Base-by-base conservation (phyloP, 176 grass and related monocot genomes). In the Phoenix dactylifera region DNA sequence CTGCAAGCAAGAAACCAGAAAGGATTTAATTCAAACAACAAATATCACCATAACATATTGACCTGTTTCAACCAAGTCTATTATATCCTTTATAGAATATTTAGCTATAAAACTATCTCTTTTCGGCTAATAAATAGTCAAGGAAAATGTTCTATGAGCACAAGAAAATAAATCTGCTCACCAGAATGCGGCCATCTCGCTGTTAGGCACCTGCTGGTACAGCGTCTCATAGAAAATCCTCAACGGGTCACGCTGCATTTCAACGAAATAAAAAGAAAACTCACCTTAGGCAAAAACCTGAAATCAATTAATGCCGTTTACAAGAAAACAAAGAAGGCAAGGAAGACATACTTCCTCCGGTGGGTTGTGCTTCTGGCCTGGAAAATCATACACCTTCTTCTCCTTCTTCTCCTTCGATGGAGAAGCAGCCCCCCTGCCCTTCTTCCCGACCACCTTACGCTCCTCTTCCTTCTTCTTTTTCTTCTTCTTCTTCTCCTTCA, bases 151-250 rank as follows among this genome's bases (percentile, higher is more conserved):
- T 12, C 35, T 14, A 7, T 12, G 9, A 44, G 35, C 7, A 44
- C 12, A 44, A 44, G 35, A 44, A 44, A 44, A 44, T 44, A 12
- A 12, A 44, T 3, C 9, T 44, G n/a, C 78, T 81, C 63, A 92
- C 93, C 93, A 98, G 51, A 48, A 51, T 61, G 82, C 72, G 74
- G 93, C 93, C 84, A 98, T 98, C 58, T 92, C 93, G 52, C 87
- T 98, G 57, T 75, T 52, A 28, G 93, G 93, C 25, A 86, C 60
- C 79, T 98, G 93, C 51, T 86, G 12, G 3, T 98, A 85, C 54
- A 98, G 93, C 0, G 87, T 78, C 68, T 98, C 93, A 69, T 98
- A 98, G 67, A 98, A 98, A 76, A 89, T 88, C 81, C 84, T 81
- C 68, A 98, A 68, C 25, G 93, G 79, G 83, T 98, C 93, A 63